phyloP scores from a whole-genome alignment of 1,284 basidiomycete genomes.

The Sanguinoderma infundibulare region DNA sequence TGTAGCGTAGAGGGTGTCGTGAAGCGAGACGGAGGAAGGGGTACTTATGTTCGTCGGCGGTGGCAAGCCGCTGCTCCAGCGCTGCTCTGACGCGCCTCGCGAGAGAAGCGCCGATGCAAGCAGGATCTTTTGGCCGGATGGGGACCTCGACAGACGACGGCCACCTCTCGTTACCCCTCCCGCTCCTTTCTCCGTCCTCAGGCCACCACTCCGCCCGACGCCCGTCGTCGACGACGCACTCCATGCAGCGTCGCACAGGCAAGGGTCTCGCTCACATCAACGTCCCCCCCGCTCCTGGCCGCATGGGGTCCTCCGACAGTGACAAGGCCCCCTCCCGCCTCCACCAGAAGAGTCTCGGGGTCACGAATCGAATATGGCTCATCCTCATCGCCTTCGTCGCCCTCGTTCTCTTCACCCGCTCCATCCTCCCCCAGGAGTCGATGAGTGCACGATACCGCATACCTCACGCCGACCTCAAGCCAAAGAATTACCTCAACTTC shows the following conservation, averaged over 20 bases:
- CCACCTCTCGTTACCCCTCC: conserved; percentile 5
- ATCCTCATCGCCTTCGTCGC: conserved; percentile 62
- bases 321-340: conserved; percentile 55
- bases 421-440: conserved; percentile 50
- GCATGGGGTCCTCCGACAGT: conserved; percentile 47
- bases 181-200: conserved; percentile 12
- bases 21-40: neutral
- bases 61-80: neutral
- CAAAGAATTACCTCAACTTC: conserved; percentile 72
- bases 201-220: conserved; percentile 9
- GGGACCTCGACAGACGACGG: conserved; percentile 4
- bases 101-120: no score
- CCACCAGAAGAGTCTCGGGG: conserved; percentile 59
- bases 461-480: conserved; percentile 57
- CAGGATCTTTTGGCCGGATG: neutral
- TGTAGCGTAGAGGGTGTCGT: conserved; percentile 22
- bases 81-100: neutral
- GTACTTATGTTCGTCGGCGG: neutral
- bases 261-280: conserved; percentile 60
- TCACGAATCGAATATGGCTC: conserved; percentile 75
- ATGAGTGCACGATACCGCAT: conserved; percentile 35
- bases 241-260: conserved; percentile 61
- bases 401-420: conserved; percentile 67
- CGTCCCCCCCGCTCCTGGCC: conserved; percentile 44
- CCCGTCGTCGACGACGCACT: conserved; percentile 10